Base-by-base conservation (phyloP, 805 yeast genomes). In the Blastobotrys chiropterorum region DNA sequence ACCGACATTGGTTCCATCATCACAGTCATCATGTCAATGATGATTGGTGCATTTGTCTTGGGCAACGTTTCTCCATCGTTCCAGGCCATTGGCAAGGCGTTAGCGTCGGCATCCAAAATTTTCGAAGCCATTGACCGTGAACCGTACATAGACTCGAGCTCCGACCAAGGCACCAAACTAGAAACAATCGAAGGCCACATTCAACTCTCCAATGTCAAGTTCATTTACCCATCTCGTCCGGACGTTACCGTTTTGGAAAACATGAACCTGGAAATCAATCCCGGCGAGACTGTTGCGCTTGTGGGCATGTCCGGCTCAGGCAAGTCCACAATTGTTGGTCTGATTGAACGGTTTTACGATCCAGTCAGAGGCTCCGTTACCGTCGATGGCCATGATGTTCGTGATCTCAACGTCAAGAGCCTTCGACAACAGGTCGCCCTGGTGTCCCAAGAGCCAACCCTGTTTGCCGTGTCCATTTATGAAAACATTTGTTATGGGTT, bases 261-360 rank as follows among this genome's bases (percentile, higher is more conserved):
- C 66, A 89, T 90, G 41, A 72, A 81, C 2, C 85, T 92, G 60
- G 79, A 81, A 2, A 83, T 92, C 31, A 90, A 92, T 7, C 89
- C 95, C 2, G 98, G 98, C 6, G 70, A 83, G 61, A 90, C 89
- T 58, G 95, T 90, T 30, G 98, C 97, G 8, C 79, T 92, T 57
- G 99, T 92, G 14, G 99, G 99, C 1, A 95, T 96, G 3, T 86
- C 95, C 1, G 99, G 99, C 2, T 83, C 92, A 59, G 99, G 99
- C 38, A 92, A 92, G 70, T 89, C 97, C 0, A 92, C 99, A 0
- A 80, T 92, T 42, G 73, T 92, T 56, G 82, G 90, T 62, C 70
- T 92, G 30, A 83, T 89, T 0, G 95, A 90, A 71, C 75, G 98
- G 57, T 92, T 92, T 65, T 92, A 90, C 68, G 94, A 89, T 62